These are phyloP conservation scores for Phytophthora pistaciae DNA, from an alignment of 352 stramenopile genomes.

Conservation along the genomic window DNA sequence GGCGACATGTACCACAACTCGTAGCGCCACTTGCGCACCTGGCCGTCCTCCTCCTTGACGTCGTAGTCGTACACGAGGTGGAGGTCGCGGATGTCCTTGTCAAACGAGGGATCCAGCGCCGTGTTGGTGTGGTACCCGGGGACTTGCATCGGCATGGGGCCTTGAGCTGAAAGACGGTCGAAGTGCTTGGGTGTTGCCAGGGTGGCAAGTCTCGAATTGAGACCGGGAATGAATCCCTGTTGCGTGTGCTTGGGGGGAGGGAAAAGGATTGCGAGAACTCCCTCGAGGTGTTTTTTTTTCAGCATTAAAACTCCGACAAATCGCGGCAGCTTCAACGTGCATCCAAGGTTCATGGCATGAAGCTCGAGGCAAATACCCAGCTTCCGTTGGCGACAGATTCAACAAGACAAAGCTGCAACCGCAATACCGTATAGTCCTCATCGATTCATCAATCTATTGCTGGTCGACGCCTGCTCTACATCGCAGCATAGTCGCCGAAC, in stretches of 20 bases:
- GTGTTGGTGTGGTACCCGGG: conserved; percentile 69
- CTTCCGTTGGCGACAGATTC: not conserved
- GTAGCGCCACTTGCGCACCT: conserved; percentile 63
- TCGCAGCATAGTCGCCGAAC: conserved; percentile 56
- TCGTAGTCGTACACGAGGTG: conserved; percentile 68
- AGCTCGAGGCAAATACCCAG: not conserved
- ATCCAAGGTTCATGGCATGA: too few species aligned
- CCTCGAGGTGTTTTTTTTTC: too few species aligned
- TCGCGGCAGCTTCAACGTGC: too few species aligned
- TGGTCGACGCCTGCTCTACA: conserved; percentile 33
- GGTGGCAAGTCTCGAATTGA: not conserved
- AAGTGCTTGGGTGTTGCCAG: not conserved
- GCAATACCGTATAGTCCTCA: not conserved
- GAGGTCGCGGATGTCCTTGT: conserved; percentile 61
- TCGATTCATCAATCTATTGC: not conserved
- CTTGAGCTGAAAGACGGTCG: not conserved
- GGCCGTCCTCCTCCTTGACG: conserved; percentile 44
- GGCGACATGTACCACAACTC: conserved; percentile 69
- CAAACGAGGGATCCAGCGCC: conserved; percentile 59
- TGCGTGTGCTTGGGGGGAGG: too few species aligned
- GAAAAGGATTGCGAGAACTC: too few species aligned
- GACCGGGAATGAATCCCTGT: too few species aligned
- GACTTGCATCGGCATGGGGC: conserved; percentile 34
- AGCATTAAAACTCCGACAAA: too few species aligned
- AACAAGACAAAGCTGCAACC: not conserved